Evolutionary conservation across 2,329 filamentous ascomycete genomes (phyloP).

Genomic region (Byssoonygena ceratinophila): DNA sequence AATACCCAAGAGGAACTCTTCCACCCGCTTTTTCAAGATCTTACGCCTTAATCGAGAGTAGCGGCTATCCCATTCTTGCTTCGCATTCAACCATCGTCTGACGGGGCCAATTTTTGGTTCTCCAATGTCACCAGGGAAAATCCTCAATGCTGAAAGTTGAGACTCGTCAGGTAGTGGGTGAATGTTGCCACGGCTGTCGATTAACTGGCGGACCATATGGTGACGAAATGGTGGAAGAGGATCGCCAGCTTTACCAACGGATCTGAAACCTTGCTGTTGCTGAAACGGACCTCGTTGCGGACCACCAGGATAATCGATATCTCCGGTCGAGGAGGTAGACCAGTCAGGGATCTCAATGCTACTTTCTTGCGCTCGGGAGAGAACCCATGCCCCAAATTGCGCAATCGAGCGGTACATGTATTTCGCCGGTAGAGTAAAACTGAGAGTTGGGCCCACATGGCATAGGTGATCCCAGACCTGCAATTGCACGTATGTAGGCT

Average conservation of each 20-base stretch:
- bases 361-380: slow-evolving; percentile 69
- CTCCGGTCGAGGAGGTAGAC: slow-evolving; percentile 7
- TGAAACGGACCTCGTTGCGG: not conserved
- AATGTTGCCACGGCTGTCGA: slow-evolving; percentile 67
- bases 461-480: slow-evolving; percentile 96
- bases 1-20: slow-evolving; percentile 62
- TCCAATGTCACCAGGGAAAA: slow-evolving; percentile 58
- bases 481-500: slow-evolving; percentile 80
- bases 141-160: slow-evolving; percentile 55
- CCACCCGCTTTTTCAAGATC: slow-evolving; percentile 61
- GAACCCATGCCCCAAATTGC: slow-evolving; percentile 85
- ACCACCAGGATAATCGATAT: not conserved
- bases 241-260: slow-evolving; percentile 80
- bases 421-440: slow-evolving; percentile 90
- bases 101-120: slow-evolving; percentile 71
- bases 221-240: slow-evolving; percentile 66
- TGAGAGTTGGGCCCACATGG: slow-evolving; percentile 84
- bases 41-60: slow-evolving; percentile 59
- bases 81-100: slow-evolving; percentile 69
- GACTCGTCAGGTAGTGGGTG: slow-evolving; percentile 54
- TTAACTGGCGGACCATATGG: slow-evolving; percentile 85
- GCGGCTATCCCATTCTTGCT: slow-evolving; percentile 59
- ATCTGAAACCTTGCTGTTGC: slow-evolving; percentile 13
- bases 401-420: slow-evolving; percentile 89
- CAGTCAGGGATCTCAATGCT: slow-evolving; percentile 69